Evolutionary conservation across 352 stramenopile species (phyloP), one percentile per base, ranked within the genome.

Genomic region (Blastocystis sp.): DNA sequence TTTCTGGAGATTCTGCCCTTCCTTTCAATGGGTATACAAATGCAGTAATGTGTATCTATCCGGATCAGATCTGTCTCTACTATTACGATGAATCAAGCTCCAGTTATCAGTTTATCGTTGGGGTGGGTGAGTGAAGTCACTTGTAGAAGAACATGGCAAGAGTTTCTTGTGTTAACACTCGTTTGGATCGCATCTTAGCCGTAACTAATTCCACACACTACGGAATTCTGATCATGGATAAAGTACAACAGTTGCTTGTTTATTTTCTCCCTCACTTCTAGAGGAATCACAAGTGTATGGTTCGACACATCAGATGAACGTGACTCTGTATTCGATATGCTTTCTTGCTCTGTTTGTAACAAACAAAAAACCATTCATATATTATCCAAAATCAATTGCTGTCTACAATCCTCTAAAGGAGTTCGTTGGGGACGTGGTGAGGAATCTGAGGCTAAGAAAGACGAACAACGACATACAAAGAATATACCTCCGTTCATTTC

Each of bases 141-240:
- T 34, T 41, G 9, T 85, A 85, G 47, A 59, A 65, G 7, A 85
- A 62, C 24, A 26, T 85, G 24, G n/a, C 55, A 39, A 50, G 73
- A 30, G 47, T 24, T 47, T 30, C 53, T 5, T 85, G 73, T 30
- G 73, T 85, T 1, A 85, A 85, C 26, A 85, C 73, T 11, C 47
- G 73, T 18, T 24, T 85, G 9, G 73, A 85, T 43, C 73, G 73
- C 11, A 26, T 85, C 20, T 37, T 85, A 11, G 59, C 73, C 37
- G 47, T 54, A 18, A 66, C 56, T 3, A 85, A 85, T n/a, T 39
- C 73, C 4, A 34, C 68, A 26, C 41, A 68, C 50, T 85, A 85
- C 43, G 73, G 73, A 26, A 85, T 85, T 69, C 73, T 85, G 2
- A 85, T 85, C 39, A 85, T 85, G 73, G 73, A 85, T 43, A 59